Conservation (phyloP, 306 rosid genomes). For the Vachellia pachyceras region DNA sequence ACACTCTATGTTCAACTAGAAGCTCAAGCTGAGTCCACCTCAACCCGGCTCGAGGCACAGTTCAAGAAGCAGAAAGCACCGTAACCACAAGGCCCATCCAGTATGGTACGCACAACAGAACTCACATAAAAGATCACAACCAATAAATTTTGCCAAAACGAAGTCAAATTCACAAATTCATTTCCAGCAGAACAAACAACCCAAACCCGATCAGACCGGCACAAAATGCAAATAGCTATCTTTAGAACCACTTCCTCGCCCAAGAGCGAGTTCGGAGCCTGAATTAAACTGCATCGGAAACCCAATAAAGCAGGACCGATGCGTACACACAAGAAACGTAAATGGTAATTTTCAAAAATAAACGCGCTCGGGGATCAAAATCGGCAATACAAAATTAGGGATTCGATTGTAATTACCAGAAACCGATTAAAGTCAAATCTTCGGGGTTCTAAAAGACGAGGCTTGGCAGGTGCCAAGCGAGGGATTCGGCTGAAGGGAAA, state of each 20-base stretch:
- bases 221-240: constrained; percentile 3
- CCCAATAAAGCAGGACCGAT: constrained; percentile 27
- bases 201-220: neutral
- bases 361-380: constrained; percentile 31
- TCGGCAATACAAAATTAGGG: constrained; percentile 35
- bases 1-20: neutral
- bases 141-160: constrained; percentile 6
- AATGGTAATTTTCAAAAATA: neutral
- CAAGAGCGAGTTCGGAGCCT: neutral
- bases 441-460: constrained; percentile 16
- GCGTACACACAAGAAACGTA: constrained; percentile 3
- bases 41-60: constrained; percentile 7
- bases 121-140: constrained; percentile 22
- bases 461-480: constrained; percentile 25
- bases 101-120: constrained; percentile 2
- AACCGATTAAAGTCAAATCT: constrained; percentile 20
- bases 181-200: constrained; percentile 17
- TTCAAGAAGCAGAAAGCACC: neutral
- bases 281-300: neutral
- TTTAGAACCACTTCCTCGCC: neutral
- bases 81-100: constrained; percentile 24
- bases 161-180: neutral
- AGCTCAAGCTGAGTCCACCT: neutral
- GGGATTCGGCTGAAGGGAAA: constrained; percentile 16
- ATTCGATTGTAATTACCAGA: constrained; percentile 41